Base-by-base conservation (phyloP, 2,329 filamentous ascomycete genomes). In the Ophiostoma angusticollis region DNA sequence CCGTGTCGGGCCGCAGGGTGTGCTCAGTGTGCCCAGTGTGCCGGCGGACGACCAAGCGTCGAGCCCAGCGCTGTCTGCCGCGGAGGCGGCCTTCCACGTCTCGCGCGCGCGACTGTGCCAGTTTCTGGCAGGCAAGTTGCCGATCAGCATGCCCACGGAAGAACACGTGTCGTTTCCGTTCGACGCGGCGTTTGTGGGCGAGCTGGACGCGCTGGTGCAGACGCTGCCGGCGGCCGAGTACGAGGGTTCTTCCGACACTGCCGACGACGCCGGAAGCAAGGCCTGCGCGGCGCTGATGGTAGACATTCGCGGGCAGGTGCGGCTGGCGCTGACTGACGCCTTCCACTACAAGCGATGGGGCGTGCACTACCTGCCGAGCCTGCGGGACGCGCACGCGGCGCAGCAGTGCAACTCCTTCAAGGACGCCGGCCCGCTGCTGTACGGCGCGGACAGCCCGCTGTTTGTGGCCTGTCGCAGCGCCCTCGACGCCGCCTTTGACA, bases 361-460 rank as follows among this genome's bases (percentile, higher is more conserved):
- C 7, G 49, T 51, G 5, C 72, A 78, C 52, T 79, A 72, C 50
- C 62, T 78, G 6, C 67, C 66, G 0, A 71, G 68, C 6, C 58
- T 77, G 2, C 65, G 68, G 19, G 63, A 67, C 43, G 72, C 73
- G 0, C 71, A 79, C 47, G 58, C 61, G 1, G 61, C 64, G 18
- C 74, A 78, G 52, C 55, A 68, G 9, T 75, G 73, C 58, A 76
- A 74, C 50, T 69, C 67, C 0, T 78, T 77, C 63, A 75, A 76
- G 49, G 74, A 78, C 43, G 58, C 66, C 0, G 74, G 74, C 0
- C 70, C 73, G 4, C 60, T 71, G 6, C 59, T 63, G 45, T 78
- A 77, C 47, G 65, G 71, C 13, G 48, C 48, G 0, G 51, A 61
- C 1, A 73, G 67, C 37, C 60, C 64, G 0, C 57, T 77, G 3